Base-by-base conservation (phyloP, 2,329 filamentous ascomycete genomes). In the Fusarium sterilihyphosum region DNA sequence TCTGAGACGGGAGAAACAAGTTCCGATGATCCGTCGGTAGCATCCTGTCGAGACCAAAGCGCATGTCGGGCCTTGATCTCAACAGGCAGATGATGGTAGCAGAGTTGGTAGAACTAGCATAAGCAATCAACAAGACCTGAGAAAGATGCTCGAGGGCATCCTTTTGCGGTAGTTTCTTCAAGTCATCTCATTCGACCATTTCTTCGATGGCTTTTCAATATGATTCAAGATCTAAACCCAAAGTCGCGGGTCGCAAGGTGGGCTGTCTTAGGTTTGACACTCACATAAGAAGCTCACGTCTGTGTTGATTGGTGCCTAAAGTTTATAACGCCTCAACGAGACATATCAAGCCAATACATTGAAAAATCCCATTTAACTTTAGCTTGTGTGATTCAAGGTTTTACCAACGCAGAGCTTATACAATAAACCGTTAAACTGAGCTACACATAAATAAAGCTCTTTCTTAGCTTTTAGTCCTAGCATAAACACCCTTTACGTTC, bases 81-180 rank as follows among this genome's bases (percentile, higher is more conserved):
- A 50, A 9, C 29, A 2, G 2, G 0, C 22, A n/a, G 16, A n/a
- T 18, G 5, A 18, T 18, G 29, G 3, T 16, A 22, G 26, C 24
- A 22, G 26, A 22, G 20, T 49, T 49, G 18, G 18, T 33, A 13
- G 14, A 31, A 17, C 10, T 13, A 31, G 47, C 10, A 0, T n/a
- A 3, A n/a, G 47, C 20, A 50, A 31, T 50, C 20, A 17, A 50
- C 10, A n/a, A n/a, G 5, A 8, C 3, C 20, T 9, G 3, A 50
- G 10, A 1, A 31, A 17, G 20, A 31, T 7, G 9, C 20, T 50
- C 10, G 0, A 31, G 10, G 4, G 0, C 2, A 13, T 8, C 4
- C 1, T 31, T 17, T 31, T 17, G 8, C 1, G 24, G 5, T 49
- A 5, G 3, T n/a, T 6, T n/a, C 10, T 50, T n/a, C 14, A 17